Base-by-base conservation (phyloP, 768 basidiomycete genomes). In the Russula compacta region DNA sequence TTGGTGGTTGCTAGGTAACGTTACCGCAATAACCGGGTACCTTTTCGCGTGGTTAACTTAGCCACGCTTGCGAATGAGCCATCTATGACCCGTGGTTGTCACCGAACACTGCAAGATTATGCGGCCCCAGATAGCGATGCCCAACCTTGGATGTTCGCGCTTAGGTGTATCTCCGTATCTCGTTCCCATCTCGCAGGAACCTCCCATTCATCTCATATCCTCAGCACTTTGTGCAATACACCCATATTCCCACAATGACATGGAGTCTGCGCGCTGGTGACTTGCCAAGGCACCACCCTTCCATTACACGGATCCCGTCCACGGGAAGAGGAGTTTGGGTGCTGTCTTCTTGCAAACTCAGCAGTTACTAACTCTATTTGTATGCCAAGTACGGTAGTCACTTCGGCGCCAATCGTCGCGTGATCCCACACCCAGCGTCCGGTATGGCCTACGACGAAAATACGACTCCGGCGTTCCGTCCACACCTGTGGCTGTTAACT, bases 291-390 rank as follows among this genome's bases (percentile, higher is more conserved):
- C 12, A 4, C n/a, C 7, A 35, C 21, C 48, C 19, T 33, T 6
- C 21, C 24, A 39, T 56, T 32, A 4, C 3, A 21, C 1, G n/a
- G 15, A 8, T 14, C 6, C 40, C 53, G 10, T n/a, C n/a, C 14
- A 21, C 21, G 12, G 29, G 19, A 42, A 38, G 29, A 11, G 46
- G 46, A 14, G 46, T 36, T 24, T 29, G 21, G 24, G 46, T 12
- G 38, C 29, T 39, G n/a, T 48, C 47, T 49, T 4, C n/a, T 47
- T 17, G 29, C 35, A 15, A n/a, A 21, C 21, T 48, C 11, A 48
- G 38, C 8, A 32, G 21, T 15, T n/a, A 33, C 51, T 59, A 42
- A 51, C 58, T 52, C 50, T 59, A 52, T 59, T 58, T 52, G 24
- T 35, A 52, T 44, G 19, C 35, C 50, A 12, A 44, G 40, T 43